These are phyloP conservation scores for Botryotinia convoluta DNA, from an alignment of 2,329 filamentous ascomycete genomes.

Conservation along the genomic window DNA sequence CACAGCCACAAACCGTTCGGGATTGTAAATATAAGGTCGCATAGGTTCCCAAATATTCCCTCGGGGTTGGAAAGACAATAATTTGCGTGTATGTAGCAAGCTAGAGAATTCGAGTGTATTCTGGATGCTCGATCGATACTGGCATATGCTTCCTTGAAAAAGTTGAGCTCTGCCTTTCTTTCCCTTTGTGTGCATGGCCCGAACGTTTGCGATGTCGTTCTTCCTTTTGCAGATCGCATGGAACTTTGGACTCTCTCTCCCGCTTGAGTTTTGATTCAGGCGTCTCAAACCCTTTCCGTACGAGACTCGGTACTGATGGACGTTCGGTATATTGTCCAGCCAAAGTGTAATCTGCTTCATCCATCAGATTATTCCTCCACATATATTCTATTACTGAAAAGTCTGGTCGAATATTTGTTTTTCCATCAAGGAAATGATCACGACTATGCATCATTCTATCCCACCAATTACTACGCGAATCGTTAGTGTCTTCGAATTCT, in stretches of 20 bases:
- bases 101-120: background rate
- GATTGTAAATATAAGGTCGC: background rate
- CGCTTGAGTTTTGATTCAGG: conserved; percentile 20
- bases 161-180: background rate
- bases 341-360: conserved; percentile 24
- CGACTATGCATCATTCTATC: conserved; percentile 51
- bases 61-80: background rate
- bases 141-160: background rate
- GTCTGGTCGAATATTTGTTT: conserved; percentile 39
- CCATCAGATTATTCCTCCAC: conserved; percentile 35
- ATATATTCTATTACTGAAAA: conserved; percentile 44
- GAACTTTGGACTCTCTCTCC: conserved; percentile 7
- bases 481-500: conserved; percentile 13
- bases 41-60: background rate
- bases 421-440: conserved; percentile 40
- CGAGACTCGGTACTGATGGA: conserved; percentile 21
- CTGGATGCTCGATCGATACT: background rate
- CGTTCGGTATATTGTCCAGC: conserved; percentile 27
- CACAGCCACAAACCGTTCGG: background rate
- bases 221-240: conserved; percentile 17
- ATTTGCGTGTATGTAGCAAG: background rate
- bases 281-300: conserved; percentile 21
- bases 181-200: background rate
- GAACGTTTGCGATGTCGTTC: conserved; percentile 17
- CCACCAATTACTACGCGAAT: conserved; percentile 27